phyloP scores from a whole-genome alignment of 176 grass and related monocot species.

The Neostapfia colusana region DNA sequence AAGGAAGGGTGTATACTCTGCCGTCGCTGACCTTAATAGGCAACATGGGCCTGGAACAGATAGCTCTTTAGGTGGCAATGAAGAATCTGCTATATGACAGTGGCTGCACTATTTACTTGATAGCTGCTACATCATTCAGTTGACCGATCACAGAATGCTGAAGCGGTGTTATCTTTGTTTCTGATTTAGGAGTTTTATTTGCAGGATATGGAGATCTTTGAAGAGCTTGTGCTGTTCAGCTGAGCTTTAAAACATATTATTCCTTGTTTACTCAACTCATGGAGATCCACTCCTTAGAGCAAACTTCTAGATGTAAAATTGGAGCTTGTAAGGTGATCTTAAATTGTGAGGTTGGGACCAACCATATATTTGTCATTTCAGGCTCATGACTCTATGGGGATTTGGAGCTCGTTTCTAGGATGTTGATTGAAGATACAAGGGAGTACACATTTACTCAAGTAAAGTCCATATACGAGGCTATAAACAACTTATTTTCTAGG shows the following conservation, averaged over 20 bases:
- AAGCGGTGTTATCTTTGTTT: slow-evolving; percentile 49
- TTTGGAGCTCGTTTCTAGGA: slow-evolving; percentile 54
- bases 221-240: slow-evolving; percentile 34
- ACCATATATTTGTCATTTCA: slow-evolving; percentile 73
- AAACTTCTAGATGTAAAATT: slow-evolving; percentile 46
- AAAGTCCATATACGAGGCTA: slow-evolving; percentile 49
- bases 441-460: slow-evolving; percentile 47
- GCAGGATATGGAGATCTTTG: slow-evolving; percentile 69
- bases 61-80: slow-evolving; percentile 23
- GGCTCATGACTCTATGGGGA: slow-evolving; percentile 44
- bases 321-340: slow-evolving; percentile 51
- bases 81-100: slow-evolving; percentile 38
- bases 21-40: slow-evolving; percentile 23
- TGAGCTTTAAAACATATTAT: slow-evolving; percentile 55
- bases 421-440: slow-evolving; percentile 50
- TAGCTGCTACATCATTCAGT: slow-evolving; percentile 30
- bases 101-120: slow-evolving; percentile 28
- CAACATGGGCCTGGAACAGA: slow-evolving; percentile 38
- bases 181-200: slow-evolving; percentile 84
- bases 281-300: slow-evolving; percentile 38
- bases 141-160: slow-evolving; percentile 37
- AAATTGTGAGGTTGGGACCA: slow-evolving; percentile 47
- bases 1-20: slow-evolving; percentile 34
- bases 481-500: slow-evolving; percentile 42
- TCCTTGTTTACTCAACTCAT: slow-evolving; percentile 33